Evolutionary conservation across 2,329 filamentous ascomycete genomes (phyloP).

Genomic region (Colletotrichum magnum): DNA sequence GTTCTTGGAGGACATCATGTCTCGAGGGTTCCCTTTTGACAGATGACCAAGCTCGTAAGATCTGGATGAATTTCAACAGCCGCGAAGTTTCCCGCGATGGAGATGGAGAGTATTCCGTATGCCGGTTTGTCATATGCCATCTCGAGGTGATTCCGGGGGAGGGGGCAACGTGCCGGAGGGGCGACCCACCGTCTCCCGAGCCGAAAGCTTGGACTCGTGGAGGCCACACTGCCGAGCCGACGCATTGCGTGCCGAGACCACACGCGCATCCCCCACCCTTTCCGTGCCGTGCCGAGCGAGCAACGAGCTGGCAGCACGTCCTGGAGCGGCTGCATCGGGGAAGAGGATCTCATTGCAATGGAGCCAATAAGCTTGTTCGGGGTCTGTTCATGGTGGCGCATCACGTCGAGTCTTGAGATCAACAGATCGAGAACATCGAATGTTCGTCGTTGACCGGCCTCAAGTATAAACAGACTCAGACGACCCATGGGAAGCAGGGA

Average conservation of each 20-base stretch:
- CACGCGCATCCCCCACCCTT: slow-evolving; percentile 3
- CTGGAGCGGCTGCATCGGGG: not conserved
- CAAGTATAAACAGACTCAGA: slow-evolving; percentile 15
- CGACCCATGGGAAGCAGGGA: not conserved
- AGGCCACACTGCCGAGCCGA: slow-evolving; percentile 11
- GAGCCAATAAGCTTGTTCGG: too few relatives aligned
- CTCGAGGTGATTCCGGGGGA: not conserved
- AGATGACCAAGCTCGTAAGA: not conserved
- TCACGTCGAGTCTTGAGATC: not conserved
- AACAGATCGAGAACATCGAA: not conserved
- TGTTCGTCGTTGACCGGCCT: not conserved
- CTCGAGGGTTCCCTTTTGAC: not conserved
- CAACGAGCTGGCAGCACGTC: not conserved
- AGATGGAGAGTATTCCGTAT: not conserved
- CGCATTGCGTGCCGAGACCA: not conserved
- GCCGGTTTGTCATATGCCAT: not conserved
- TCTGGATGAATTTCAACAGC: not conserved
- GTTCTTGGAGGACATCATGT: not conserved
- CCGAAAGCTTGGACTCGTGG: not conserved
- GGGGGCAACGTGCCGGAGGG: not conserved
- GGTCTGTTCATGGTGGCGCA: not conserved
- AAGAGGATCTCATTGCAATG: too few relatives aligned
- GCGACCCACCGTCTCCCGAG: slow-evolving; percentile 23
- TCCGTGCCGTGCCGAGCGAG: slow-evolving; percentile 9
- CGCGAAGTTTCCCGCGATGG: not conserved